phyloP scores from a whole-genome alignment of 2,329 filamentous ascomycete species.

The Sclerotinia spermophila region DNA sequence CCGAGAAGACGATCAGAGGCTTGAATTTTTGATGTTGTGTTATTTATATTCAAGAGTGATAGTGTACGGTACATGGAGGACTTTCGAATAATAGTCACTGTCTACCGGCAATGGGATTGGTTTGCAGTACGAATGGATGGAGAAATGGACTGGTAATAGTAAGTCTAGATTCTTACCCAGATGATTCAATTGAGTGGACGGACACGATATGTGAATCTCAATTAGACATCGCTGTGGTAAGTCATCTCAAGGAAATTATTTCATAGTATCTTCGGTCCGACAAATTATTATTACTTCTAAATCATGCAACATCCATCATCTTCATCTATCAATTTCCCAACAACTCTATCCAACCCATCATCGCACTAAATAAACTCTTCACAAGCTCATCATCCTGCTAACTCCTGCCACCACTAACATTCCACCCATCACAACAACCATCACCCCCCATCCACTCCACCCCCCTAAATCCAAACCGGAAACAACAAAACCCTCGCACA shows the following conservation, averaged over 20 bases:
- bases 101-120: background rate
- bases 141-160: background rate
- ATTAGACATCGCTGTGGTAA: too few species aligned
- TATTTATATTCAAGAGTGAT: background rate
- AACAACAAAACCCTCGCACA: conserved; percentile 26
- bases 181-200: background rate
- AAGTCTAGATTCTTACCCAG: background rate
- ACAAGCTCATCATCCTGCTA: background rate
- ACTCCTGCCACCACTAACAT: background rate
- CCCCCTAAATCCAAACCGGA: conserved; percentile 20
- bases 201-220: background rate
- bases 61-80: background rate
- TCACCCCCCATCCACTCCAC: too few species aligned
- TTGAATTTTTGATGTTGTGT: background rate
- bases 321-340: background rate
- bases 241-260: background rate
- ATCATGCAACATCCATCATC: background rate
- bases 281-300: background rate
- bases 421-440: background rate
- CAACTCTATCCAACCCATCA: background rate
- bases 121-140: background rate
- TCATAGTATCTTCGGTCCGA: background rate
- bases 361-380: background rate
- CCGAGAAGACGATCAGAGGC: background rate
- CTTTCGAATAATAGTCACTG: background rate